Percentiles rank a stretch among this genome's conserved stretches.
phyloP scores from a whole-genome alignment of 176 grass and related monocot genomes.

The Aegilops bicornis region DNA sequence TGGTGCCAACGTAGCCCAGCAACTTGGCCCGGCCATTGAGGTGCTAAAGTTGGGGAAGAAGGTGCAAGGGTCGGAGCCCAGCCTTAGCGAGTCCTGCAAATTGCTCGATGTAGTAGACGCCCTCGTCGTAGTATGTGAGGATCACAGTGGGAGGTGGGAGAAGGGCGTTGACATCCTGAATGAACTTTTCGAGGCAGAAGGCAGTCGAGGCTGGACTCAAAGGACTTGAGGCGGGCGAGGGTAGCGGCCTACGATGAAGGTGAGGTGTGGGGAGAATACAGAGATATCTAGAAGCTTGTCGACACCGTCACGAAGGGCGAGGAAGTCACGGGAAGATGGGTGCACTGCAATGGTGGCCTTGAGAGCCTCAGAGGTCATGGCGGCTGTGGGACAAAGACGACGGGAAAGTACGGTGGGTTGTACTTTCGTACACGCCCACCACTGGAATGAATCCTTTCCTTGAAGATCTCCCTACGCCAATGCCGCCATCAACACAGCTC shows the following conservation, averaged over 20 bases:
- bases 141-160: slow-evolving; percentile 30
- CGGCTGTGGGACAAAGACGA: neutral
- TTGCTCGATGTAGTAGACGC: slow-evolving; percentile 59
- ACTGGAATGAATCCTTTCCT: too few species aligned
- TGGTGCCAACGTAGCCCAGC: slow-evolving; percentile 51
- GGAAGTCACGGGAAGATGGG: slow-evolving; percentile 55
- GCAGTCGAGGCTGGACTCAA: slow-evolving; percentile 78
- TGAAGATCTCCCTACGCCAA: too few species aligned
- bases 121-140: slow-evolving; percentile 55
- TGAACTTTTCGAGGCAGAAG: slow-evolving; percentile 91
- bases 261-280: slow-evolving; percentile 69
- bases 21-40: slow-evolving; percentile 53
- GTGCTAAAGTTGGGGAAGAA: slow-evolving; percentile 49
- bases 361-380: slow-evolving; percentile 33
- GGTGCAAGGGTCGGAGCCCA: slow-evolving; percentile 47
- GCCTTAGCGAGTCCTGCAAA: slow-evolving; percentile 60
- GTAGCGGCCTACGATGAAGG: slow-evolving; percentile 39
- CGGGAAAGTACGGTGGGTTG: neutral
- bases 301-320: slow-evolving; percentile 76
- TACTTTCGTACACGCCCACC: too few species aligned
- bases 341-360: neutral
- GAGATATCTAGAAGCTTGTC: slow-evolving; percentile 98
- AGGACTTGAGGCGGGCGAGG: slow-evolving; percentile 58
- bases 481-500: too few species aligned
- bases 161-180: slow-evolving; percentile 74